phyloP scores from a whole-genome alignment of 495 filamentous ascomycete species.

The Daldinia decipiens region DNA sequence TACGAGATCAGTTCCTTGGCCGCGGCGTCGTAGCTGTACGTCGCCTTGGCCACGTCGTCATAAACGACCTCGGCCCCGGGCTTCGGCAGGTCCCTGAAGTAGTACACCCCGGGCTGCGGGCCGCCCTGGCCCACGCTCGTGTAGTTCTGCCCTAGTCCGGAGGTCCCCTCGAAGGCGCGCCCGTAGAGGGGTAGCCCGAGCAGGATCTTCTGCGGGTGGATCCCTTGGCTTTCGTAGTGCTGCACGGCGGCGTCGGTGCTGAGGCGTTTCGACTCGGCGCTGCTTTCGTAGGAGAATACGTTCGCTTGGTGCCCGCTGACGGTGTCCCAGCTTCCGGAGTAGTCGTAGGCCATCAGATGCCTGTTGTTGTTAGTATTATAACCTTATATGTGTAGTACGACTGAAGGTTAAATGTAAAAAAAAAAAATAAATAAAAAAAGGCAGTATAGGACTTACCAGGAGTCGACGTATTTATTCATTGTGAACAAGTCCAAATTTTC shows the following conservation, averaged over 20 bases:
- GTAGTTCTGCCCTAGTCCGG: constrained; percentile 74
- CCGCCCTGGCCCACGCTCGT: constrained; percentile 70
- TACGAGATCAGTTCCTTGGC: constrained; percentile 76
- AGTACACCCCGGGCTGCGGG: constrained; percentile 83
- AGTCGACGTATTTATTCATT: constrained; percentile 83
- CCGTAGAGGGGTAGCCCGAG: constrained; percentile 90
- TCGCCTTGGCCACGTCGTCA: constrained; percentile 66
- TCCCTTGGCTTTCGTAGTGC: constrained; percentile 72
- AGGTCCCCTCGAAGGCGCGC: constrained; percentile 76
- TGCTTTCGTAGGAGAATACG: constrained; percentile 65
- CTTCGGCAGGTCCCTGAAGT: constrained; percentile 72
- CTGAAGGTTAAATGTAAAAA: no score
- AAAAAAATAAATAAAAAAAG: no score
- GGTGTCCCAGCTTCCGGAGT: constrained; percentile 75
- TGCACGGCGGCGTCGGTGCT: constrained; percentile 72
- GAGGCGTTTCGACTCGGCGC: constrained; percentile 69
- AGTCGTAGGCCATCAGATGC: constrained; percentile 86
- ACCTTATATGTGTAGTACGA: no score
- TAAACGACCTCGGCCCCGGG: constrained; percentile 58
- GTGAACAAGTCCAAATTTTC: constrained; percentile 68
- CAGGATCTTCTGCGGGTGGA: constrained; percentile 74
- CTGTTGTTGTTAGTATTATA: constrained; percentile 33
- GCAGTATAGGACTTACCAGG: constrained; percentile 70
- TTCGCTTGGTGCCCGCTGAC: constrained; percentile 80
- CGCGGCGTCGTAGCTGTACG: constrained; percentile 73